Conservation (phyloP, 2,329 filamentous ascomycete species). For the Neopestalotiopsis sp. region DNA sequence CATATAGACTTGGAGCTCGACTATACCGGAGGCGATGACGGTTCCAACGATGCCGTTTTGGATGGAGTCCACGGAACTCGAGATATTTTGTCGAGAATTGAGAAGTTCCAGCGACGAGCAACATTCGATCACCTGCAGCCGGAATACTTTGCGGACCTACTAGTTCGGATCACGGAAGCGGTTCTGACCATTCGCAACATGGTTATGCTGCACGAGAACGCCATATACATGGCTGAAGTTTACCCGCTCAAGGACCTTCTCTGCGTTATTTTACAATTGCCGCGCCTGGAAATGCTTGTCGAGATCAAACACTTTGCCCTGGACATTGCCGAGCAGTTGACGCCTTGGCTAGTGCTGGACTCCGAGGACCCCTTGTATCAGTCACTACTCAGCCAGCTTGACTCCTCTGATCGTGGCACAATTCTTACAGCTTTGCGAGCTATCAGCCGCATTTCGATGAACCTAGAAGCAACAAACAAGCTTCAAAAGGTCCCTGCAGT, state of each 20-base stretch:
- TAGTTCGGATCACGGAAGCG: conserved; percentile 84
- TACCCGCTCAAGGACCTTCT: conserved; percentile 80
- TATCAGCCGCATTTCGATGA: conserved; percentile 86
- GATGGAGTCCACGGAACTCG: conserved; percentile 70
- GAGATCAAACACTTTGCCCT: conserved; percentile 91
- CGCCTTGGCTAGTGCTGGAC: conserved; percentile 76
- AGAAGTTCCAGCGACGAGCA: conserved; percentile 62
- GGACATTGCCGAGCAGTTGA: conserved; percentile 90
- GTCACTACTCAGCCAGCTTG: conserved; percentile 68
- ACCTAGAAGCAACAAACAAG: conserved; percentile 78
- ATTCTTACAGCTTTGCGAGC: conserved; percentile 82
- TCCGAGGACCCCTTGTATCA: conserved; percentile 79
- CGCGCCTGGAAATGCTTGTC: conserved; percentile 71
- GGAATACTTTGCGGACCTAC: conserved; percentile 69
- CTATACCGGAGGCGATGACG: conserved; percentile 62
- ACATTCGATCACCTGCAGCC: conserved; percentile 75
- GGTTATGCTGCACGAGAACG: conserved; percentile 92
- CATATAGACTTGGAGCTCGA: conserved; percentile 81
- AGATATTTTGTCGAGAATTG: conserved; percentile 75
- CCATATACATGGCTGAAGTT: conserved; percentile 77
- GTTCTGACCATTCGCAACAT: conserved; percentile 91
- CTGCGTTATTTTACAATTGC: conserved; percentile 80
- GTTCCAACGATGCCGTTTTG: conserved; percentile 53
- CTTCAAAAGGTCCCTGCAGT: conserved; percentile 71
- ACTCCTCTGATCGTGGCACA: conserved; percentile 77